Evolutionary conservation across 2,329 filamentous ascomycete species (phyloP).

Genomic region (Macrophomina tecta): DNA sequence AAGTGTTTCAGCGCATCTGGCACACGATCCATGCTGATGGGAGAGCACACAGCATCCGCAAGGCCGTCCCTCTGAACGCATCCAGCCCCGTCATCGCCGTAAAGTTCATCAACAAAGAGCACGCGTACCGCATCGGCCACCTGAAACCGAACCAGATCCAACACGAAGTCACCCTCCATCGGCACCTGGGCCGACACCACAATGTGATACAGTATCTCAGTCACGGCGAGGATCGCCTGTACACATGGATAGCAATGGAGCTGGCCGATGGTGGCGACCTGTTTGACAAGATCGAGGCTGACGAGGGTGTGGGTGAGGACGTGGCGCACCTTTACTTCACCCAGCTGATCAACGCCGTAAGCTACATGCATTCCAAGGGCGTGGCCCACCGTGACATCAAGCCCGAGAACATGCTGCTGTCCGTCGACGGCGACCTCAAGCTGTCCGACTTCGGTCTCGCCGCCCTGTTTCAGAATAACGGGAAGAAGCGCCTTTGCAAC

Average conservation of each 20-base stretch:
- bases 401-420: constrained; percentile 93
- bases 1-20: constrained; percentile 41
- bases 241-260: constrained; percentile 99
- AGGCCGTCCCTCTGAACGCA: constrained; percentile 77
- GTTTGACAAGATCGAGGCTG: constrained; percentile 99
- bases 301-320: constrained; percentile 91
- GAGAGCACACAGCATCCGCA: constrained; percentile 74
- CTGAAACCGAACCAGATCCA: constrained; percentile 87
- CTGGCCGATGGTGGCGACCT: constrained; percentile 92
- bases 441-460: constrained; percentile 97
- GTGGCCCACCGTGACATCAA: constrained; percentile 79
- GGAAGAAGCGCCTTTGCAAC: constrained; percentile 77
- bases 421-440: constrained; percentile 83
- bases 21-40: constrained; percentile 25
- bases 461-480: constrained; percentile 89
- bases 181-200: constrained; percentile 83
- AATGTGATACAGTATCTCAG: constrained; percentile 95
- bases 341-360: constrained; percentile 87
- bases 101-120: constrained; percentile 98
- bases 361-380: constrained; percentile 95
- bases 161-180: constrained; percentile 91
- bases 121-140: constrained; percentile 86
- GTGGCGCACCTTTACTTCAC: constrained; percentile 96
- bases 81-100: constrained; percentile 86
- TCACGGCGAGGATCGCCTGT: constrained; percentile 81